Evolutionary conservation across 1,139 yeast species (phyloP).

Genomic region (Debaryomyces psychrophilus): DNA sequence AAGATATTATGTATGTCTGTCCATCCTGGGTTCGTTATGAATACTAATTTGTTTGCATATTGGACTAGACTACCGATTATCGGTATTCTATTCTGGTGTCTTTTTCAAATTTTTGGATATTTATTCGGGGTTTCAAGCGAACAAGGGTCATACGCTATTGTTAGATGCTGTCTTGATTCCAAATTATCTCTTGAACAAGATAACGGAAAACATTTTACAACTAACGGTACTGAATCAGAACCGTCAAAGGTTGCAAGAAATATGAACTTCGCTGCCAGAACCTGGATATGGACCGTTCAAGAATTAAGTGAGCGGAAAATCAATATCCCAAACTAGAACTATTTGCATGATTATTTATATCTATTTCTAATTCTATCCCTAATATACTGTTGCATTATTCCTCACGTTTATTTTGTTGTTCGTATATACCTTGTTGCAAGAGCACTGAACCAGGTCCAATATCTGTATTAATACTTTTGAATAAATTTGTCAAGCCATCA

Average conservation of each 20-base stretch:
- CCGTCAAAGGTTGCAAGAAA: constrained; percentile 63
- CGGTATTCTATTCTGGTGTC: constrained; percentile 71
- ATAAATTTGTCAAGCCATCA: constrained; percentile 11
- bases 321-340: constrained; percentile 17
- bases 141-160: constrained; percentile 69
- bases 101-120: constrained; percentile 67
- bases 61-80: constrained; percentile 79
- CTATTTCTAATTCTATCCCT: constrained; percentile 5
- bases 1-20: constrained; percentile 65
- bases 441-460: constrained; percentile 13
- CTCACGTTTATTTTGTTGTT: not conserved
- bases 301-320: constrained; percentile 56
- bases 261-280: constrained; percentile 63
- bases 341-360: constrained; percentile 4
- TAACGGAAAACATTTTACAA: constrained; percentile 37
- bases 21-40: constrained; percentile 87
- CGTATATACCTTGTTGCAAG: constrained; percentile 11
- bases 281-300: constrained; percentile 84
- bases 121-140: constrained; percentile 73
- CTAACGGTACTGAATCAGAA: constrained; percentile 36
- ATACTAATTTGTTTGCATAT: constrained; percentile 71
- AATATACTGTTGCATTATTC: not conserved
- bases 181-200: constrained; percentile 38
- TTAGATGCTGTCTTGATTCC: constrained; percentile 65
- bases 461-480: constrained; percentile 10